Evolutionary conservation across 2,329 filamentous ascomycete genomes (phyloP).

Genomic region (Calonectria leucothoes): DNA sequence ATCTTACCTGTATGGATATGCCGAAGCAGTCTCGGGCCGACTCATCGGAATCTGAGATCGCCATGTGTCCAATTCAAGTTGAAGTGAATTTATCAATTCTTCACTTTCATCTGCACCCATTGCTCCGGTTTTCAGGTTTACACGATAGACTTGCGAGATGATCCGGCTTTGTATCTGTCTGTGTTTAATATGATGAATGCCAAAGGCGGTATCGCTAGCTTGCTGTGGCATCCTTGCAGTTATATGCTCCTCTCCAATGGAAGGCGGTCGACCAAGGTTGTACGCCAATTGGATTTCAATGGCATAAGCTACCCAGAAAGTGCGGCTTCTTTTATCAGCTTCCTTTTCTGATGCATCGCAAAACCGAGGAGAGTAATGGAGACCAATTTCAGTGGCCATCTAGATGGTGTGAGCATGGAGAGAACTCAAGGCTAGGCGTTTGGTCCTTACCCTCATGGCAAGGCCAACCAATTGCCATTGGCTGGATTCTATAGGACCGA

Average conservation of each 20-base stretch:
- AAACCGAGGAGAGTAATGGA: not conserved
- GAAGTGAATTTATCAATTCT: not conserved
- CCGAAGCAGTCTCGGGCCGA: not conserved
- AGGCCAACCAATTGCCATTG: conserved; percentile 17
- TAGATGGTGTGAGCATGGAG: not conserved
- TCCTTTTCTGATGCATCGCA: not conserved
- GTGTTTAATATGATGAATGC: conserved; percentile 2
- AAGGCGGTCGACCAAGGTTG: conserved; percentile 22
- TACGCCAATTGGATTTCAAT: conserved; percentile 19
- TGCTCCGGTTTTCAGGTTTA: not conserved
- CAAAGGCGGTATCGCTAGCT: not conserved
- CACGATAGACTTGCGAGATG: not conserved
- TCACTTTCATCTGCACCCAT: not conserved
- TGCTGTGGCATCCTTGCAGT: not conserved
- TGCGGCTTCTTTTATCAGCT: not conserved
- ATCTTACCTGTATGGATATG: not conserved
- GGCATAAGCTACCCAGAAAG: conserved; percentile 20
- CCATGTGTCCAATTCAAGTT: conserved; percentile 3
- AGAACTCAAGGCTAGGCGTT: not conserved
- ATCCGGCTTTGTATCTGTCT: conserved; percentile 3
- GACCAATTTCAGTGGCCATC: conserved; percentile 11
- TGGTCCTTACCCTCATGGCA: conserved; percentile 6
- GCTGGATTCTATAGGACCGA: conserved; percentile 8
- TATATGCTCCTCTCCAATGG: conserved; percentile 17
- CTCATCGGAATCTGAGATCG: not conserved